Base-by-base conservation (phyloP, 139 green algal species). In the Volvox reticuliferus region DNA sequence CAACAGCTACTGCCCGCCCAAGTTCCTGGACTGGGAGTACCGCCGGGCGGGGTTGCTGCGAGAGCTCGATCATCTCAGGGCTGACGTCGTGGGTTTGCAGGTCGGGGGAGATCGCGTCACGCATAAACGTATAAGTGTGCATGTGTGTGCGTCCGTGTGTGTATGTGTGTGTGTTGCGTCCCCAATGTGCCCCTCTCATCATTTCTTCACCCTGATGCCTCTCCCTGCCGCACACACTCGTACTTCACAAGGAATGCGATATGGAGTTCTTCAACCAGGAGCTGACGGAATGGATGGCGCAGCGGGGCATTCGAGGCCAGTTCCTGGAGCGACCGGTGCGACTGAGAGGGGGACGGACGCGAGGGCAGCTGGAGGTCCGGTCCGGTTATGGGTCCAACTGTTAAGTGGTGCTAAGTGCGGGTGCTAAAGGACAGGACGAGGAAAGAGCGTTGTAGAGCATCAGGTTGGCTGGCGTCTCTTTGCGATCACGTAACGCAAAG, bases 1-100 rank as follows among this genome's bases (percentile, higher is more conserved):
- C 55, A 90, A 90, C 86, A 85, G 50, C 73, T 90, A 90, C 32
- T 85, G 73, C 55, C 86, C 86, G 0, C 73, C 50, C 3, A 55
- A 90, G 50, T 77, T 50, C n/a, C 50, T 83, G 55, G 73, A 30
- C 0, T 90, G 86, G 86, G 75, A 62, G 12, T 77, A 90, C 73
- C 86, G 86, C 30, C 44, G 37, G 12, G 1, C 1, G 55, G 36
- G 67, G 55, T 44, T 90, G 71, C 86, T 90, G 20, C 73, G 33
- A 12, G 86, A 90, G 73, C 73, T 90, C 50, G 50, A 37, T 9
- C 22, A 37, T 33, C 55, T 63, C 0, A 20, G 30, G 20, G 55
- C 86, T 1, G 86, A 90, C 55, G 30, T 90, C 12, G 1, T 90
- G n/a, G 73, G 26, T 6, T 33, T 90, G 73, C 86, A 90, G 86